These are phyloP conservation scores for Mycena rosella DNA, from an alignment of 768 basidiomycete genomes.

Conservation along the genomic window DNA sequence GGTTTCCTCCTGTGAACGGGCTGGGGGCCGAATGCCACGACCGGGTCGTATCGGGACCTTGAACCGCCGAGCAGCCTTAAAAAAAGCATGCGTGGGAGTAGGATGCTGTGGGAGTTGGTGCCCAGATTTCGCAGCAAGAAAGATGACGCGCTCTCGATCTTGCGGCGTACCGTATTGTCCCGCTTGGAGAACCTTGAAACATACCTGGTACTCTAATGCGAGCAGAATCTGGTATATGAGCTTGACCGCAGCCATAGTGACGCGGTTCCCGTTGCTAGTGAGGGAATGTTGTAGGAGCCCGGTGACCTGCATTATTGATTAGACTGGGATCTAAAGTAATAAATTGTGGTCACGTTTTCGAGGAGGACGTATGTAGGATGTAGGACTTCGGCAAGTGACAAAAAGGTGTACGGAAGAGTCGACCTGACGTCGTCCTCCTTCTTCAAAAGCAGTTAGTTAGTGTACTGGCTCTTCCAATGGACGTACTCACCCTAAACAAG, in stretches of 20 bases:
- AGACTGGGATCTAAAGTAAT: too few relatives aligned
- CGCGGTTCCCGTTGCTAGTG: conserved; percentile 37
- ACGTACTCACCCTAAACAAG: neutral
- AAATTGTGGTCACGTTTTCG: too few relatives aligned
- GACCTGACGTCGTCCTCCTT: conserved; percentile 59
- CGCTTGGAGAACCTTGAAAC: conserved; percentile 61
- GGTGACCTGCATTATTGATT: conserved; percentile 59
- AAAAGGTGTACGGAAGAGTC: conserved; percentile 61
- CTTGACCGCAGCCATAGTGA: conserved; percentile 55
- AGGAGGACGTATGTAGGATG: conserved; percentile 55
- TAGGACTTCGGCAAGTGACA: conserved; percentile 63
- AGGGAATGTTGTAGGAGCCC: conserved; percentile 56
- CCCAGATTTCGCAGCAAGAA: conserved; percentile 57
- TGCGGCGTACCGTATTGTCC: conserved; percentile 65
- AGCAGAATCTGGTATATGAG: conserved; percentile 56
- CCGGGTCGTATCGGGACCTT: conserved; percentile 48
- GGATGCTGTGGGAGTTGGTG: conserved; percentile 61
- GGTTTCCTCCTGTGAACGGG: conserved; percentile 42
- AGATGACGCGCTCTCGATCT: conserved; percentile 60
- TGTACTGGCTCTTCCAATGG: too few relatives aligned
- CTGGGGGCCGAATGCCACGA: conserved; percentile 46
- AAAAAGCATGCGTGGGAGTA: conserved; percentile 56
- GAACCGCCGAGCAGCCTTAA: conserved; percentile 37
- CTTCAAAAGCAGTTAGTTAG: conserved; percentile 40
- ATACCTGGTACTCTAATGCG: conserved; percentile 61